Base-by-base conservation (phyloP, 2,329 filamentous ascomycete genomes). In the Pyrenophora seminiperda region DNA sequence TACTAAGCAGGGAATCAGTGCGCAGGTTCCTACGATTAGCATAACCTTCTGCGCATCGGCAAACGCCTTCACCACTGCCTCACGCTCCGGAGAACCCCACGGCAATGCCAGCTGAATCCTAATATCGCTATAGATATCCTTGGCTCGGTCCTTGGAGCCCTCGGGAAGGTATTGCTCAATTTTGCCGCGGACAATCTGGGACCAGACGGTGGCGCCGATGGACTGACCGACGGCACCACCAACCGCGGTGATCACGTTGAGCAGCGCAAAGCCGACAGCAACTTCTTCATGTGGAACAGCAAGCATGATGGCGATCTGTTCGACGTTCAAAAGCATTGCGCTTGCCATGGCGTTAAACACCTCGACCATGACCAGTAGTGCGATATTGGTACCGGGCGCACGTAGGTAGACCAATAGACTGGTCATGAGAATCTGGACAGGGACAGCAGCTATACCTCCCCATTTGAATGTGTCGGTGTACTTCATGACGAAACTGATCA, bases 171-270 rank as follows among this genome's bases (percentile, higher is more conserved):
- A 59, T 20, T 54, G 40, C 3, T 29, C 41, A 11, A 64, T 46
- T 32, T 52, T 56, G 18, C 36, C 43, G 11, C 77, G 78, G 51
- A 88, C 80, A 2, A 79, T 78, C 47, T 79, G 76, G 0, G 80
- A 82, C 84, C 84, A 88, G 47, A 88, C 81, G 6, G 84, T 83
- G 0, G 78, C 79, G 1, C 84, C 80, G 34, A 88, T 77, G 3
- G 84, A 79, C 31, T 59, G 61, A 5, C 71, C 71, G 7, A 72
- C 58, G 2, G 65, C 59, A 18, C 66, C 67, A 19, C 71, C 86
- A 51, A 88, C 78, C 49, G 79, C 80, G 3, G 53, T 58, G 24
- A 83, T 80, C 15, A 87, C 79, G 11, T 80, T 76, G 33, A 85
- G 76, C 53, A 89, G 76, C 5, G 59, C 62, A 13, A 65, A 46